These are phyloP conservation scores for Coniferiporia sulphurascens DNA, from an alignment of 1,284 basidiomycete species.

Conservation along the genomic window DNA sequence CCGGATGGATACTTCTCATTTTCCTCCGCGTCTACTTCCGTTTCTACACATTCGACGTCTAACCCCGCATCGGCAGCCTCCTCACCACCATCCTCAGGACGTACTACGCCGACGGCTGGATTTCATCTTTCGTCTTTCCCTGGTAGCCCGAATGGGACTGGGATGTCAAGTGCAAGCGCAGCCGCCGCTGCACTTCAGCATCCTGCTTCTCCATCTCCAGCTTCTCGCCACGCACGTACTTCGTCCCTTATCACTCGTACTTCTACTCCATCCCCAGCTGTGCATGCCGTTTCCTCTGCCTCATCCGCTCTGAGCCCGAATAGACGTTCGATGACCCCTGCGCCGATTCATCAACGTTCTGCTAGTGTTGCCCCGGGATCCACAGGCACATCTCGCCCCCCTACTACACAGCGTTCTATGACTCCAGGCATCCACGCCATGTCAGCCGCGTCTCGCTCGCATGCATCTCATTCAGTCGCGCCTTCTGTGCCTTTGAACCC, in stretches of 20 bases:
- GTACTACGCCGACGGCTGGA: conserved; percentile 17
- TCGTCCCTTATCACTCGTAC: not conserved
- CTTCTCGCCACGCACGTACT: conserved; percentile 1
- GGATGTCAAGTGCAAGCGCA: conserved; percentile 14
- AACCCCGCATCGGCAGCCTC: not conserved
- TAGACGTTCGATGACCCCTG: conserved; percentile 7
- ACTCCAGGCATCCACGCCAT: conserved; percentile 4
- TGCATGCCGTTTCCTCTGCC: not conserved
- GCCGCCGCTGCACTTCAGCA: conserved; percentile 7
- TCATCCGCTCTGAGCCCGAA: not conserved
- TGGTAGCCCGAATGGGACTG: not conserved
- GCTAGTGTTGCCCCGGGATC: conserved; percentile 15
- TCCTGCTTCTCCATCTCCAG: not conserved
- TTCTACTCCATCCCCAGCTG: not conserved
- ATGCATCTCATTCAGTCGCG: not conserved
- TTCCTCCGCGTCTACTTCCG: conserved; percentile 6
- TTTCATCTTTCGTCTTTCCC: not conserved
- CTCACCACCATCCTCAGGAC: conserved; percentile 11
- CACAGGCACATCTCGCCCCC: not conserved
- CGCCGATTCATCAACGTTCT: conserved; percentile 16
- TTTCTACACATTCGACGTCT: not conserved
- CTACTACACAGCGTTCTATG: not conserved
- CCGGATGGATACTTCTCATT: conserved; percentile 15
- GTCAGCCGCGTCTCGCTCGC: not conserved
- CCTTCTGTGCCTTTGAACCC: not conserved